Evolutionary conservation across 2,329 filamentous ascomycete species (phyloP).

Genomic region (Penicillium brasilianum): DNA sequence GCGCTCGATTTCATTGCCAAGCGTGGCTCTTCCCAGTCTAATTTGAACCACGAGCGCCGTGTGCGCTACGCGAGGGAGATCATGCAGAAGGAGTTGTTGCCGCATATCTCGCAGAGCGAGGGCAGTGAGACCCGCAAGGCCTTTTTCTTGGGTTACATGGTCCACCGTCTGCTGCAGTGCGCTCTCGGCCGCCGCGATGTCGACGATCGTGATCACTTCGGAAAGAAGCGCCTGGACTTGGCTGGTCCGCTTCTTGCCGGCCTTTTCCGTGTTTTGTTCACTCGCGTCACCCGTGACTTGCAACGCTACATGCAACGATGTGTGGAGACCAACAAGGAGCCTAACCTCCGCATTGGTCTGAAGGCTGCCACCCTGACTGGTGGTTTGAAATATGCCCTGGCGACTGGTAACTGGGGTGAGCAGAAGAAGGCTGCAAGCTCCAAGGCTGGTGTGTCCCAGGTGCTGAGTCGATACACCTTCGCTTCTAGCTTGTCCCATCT

Average conservation of each 20-base stretch:
- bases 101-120: conserved; percentile 93
- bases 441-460: conserved; percentile 96
- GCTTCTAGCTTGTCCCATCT: conserved; percentile 96
- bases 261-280: conserved; percentile 89
- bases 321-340: conserved; percentile 85
- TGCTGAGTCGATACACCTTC: conserved; percentile 97
- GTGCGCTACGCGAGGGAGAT: conserved; percentile 91
- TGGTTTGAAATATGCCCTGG: conserved; percentile 93
- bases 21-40: conserved; percentile 74
- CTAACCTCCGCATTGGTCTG: conserved; percentile 87
- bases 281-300: conserved; percentile 88
- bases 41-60: conserved; percentile 81
- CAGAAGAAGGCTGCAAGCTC: conserved; percentile 97
- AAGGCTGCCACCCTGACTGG: conserved; percentile 91
- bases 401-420: conserved; percentile 98
- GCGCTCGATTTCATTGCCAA: conserved; percentile 95
- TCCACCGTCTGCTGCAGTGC: conserved; percentile 92
- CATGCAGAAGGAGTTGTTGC: conserved; percentile 93
- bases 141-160: conserved; percentile 99
- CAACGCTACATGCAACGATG: conserved; percentile 90
- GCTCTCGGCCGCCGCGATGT: conserved; percentile 90
- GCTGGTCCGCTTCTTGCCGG: conserved; percentile 95
- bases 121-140: conserved; percentile 95
- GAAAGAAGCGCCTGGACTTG: conserved; percentile 96
- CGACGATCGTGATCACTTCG: conserved; percentile 97